These are phyloP conservation scores for Henckelia pumila DNA, from an alignment of 257 asterid genomes.

Conservation along the genomic window DNA sequence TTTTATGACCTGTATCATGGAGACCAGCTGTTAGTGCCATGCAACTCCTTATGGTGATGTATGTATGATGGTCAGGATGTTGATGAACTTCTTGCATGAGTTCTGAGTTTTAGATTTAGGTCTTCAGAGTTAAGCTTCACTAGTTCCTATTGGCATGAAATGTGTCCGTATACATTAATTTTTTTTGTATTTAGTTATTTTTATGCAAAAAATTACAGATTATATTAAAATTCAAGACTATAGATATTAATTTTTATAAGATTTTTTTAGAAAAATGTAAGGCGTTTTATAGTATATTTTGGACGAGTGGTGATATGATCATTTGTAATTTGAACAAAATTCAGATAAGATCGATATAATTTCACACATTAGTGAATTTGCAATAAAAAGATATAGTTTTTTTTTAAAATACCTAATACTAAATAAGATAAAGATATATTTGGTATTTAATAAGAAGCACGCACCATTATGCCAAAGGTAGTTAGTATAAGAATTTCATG, in stretches of 20 bases:
- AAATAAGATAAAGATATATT: no score
- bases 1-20: neutral
- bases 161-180: neutral
- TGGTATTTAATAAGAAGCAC: neutral
- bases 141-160: neutral
- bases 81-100: constrained; percentile 10
- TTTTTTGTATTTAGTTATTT: neutral
- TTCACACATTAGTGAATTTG: neutral
- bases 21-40: constrained; percentile 8
- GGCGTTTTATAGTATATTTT: neutral
- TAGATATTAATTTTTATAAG: no score
- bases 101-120: constrained; percentile 9
- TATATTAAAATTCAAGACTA: neutral
- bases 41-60: neutral
- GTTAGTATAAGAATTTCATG: no score
- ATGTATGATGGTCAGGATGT: neutral
- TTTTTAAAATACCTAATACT: no score
- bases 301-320: neutral
- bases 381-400: neutral
- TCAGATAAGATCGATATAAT: neutral
- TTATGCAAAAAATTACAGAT: neutral
- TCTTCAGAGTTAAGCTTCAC: neutral
- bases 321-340: neutral
- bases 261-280: no score
- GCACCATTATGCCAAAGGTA: neutral